A percentile compares a stretch with the other conserved stretches of the same genome.
Conservation (phyloP, 345 rosid species). For the Linum trigynum region DNA sequence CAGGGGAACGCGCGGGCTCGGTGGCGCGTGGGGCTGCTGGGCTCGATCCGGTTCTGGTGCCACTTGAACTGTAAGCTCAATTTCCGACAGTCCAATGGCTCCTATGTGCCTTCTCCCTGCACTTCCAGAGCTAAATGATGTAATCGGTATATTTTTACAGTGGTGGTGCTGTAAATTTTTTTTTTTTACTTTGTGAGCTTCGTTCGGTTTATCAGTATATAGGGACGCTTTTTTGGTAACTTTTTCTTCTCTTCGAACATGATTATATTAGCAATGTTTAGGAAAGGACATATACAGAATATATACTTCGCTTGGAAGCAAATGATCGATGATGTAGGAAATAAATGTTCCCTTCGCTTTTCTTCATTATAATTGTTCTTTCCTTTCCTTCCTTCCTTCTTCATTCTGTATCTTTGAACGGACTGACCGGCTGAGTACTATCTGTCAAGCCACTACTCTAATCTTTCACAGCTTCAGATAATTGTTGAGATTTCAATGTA, state of each 20-base stretch:
- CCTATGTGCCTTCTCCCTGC: conserved; percentile 34
- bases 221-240: not conserved
- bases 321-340: too few species aligned
- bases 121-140: conserved; percentile 47
- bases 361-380: too few species aligned
- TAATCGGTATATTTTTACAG: not conserved
- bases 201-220: not conserved
- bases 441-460: too few species aligned
- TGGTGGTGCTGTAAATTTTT: too few species aligned
- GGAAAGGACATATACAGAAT: not conserved
- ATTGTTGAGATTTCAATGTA: too few species aligned
- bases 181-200: not conserved
- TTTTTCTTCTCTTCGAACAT: too few species aligned
- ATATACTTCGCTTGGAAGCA: not conserved
- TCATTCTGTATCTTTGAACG: too few species aligned
- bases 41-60: conserved; percentile 46
- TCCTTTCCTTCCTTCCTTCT: too few species aligned
- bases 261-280: not conserved
- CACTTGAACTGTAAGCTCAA: conserved; percentile 49
- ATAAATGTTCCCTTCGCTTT: too few species aligned
- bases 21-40: conserved; percentile 67
- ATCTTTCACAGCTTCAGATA: too few species aligned
- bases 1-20: conserved; percentile 51
- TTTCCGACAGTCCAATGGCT: conserved; percentile 42
- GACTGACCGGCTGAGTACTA: too few species aligned